phyloP scores from a whole-genome alignment of 352 stramenopile genomes.

The Phytophthora quininea region DNA sequence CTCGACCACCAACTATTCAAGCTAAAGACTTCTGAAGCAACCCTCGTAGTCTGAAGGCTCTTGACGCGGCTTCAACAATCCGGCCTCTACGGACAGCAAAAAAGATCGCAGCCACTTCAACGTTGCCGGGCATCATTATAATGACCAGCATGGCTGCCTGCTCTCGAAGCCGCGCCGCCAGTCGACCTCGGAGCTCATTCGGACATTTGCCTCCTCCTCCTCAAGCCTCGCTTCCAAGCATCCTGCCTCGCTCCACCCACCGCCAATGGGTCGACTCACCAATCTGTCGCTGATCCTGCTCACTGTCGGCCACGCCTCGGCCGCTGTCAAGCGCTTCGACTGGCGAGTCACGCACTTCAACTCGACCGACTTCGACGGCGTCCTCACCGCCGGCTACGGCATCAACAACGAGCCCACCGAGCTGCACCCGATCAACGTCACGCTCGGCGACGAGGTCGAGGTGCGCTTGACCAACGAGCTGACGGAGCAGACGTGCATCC shows the following conservation, averaged over 20 bases:
- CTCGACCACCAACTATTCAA: not conserved
- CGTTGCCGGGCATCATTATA: not conserved
- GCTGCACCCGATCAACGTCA: constrained; percentile 36
- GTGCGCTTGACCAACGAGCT: constrained; percentile 49
- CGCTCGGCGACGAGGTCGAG: constrained; percentile 40
- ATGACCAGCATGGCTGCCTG: not conserved
- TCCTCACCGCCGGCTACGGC: constrained; percentile 30
- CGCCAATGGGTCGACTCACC: constrained; percentile 6
- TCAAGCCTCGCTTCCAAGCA: constrained; percentile 15
- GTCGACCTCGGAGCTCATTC: constrained; percentile 24
- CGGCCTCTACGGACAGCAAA: not conserved
- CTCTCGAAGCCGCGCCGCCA: not conserved
- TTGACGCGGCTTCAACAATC: not conserved
- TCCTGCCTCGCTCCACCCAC: not conserved
- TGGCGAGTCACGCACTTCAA: constrained; percentile 46
- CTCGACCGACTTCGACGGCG: constrained; percentile 39
- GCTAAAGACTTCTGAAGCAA: no score
- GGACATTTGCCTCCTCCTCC: constrained; percentile 30
- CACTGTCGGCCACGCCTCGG: constrained; percentile 13
- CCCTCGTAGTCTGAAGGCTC: no score
- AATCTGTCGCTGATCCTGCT: constrained; percentile 11
- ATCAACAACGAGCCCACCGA: constrained; percentile 44
- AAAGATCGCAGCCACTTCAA: not conserved
- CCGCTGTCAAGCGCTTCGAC: constrained; percentile 36
- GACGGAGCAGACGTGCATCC: constrained; percentile 45